Conservation (phyloP, 225 moss, liverwort and hornwort species). For the Takakia lepidozioides region DNA sequence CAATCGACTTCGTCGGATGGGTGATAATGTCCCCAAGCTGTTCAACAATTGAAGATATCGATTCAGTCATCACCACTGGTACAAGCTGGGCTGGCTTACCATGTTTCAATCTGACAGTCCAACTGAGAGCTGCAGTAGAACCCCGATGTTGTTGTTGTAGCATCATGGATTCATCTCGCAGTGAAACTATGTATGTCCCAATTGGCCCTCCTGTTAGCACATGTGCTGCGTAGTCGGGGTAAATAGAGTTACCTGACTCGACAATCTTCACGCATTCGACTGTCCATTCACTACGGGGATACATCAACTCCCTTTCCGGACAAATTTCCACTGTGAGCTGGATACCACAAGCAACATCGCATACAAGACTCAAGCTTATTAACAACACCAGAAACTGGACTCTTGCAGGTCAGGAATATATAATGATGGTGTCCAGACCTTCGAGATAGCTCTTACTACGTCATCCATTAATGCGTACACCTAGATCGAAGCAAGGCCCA, state of each 20-base stretch:
- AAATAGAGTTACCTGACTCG: too few relatives aligned
- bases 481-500: too few relatives aligned
- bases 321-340: slow-evolving; percentile 16
- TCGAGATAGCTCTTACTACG: too few relatives aligned
- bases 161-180: slow-evolving; percentile 3
- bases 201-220: slow-evolving; percentile 9
- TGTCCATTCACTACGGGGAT: not conserved
- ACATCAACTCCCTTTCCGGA: not conserved
- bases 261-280: slow-evolving; percentile 2
- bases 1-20: not conserved
- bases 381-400: too few relatives aligned
- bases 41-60: not conserved
- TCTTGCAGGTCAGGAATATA: too few relatives aligned
- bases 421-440: too few relatives aligned
- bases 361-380: not conserved
- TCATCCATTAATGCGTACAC: too few relatives aligned
- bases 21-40: not conserved
- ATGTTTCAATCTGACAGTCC: slow-evolving; percentile 19
- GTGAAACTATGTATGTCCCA: slow-evolving; percentile 11
- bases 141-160: slow-evolving; percentile 10
- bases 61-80: not conserved
- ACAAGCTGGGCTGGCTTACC: slow-evolving; percentile 10
- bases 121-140: slow-evolving; percentile 17
- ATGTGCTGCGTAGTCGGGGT: slow-evolving; percentile 13
- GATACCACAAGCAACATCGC: not conserved